These are phyloP conservation scores for Ophiobolus disseminans DNA, from an alignment of 2,329 filamentous ascomycete species.

Conservation along the genomic window DNA sequence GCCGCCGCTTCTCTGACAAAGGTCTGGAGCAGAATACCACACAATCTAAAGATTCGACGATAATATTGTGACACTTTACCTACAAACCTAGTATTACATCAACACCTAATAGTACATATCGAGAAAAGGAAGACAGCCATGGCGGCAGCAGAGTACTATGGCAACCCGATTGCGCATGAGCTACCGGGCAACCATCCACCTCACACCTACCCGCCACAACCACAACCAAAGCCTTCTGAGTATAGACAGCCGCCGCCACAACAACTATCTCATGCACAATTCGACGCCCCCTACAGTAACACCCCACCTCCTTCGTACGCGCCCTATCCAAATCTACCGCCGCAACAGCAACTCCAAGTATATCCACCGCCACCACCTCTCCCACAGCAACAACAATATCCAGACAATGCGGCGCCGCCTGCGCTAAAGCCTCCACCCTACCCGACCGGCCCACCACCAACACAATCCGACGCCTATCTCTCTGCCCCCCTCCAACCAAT, in stretches of 20 bases:
- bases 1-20: not conserved
- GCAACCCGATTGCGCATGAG: constrained; percentile 32
- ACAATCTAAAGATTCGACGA: not conserved
- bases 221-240: constrained; percentile 19
- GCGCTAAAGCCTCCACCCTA: constrained; percentile 17
- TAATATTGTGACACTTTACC: not conserved
- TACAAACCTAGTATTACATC: not conserved
- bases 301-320: constrained; percentile 31
- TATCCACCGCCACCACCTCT: constrained; percentile 23
- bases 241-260: constrained; percentile 24
- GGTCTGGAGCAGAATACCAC: not conserved
- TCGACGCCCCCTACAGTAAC: constrained; percentile 16
- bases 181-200: constrained; percentile 25
- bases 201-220: constrained; percentile 18
- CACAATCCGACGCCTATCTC: constrained; percentile 29
- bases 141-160: constrained; percentile 46
- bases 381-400: constrained; percentile 12
- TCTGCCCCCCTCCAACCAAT: constrained; percentile 33
- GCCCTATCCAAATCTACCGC: constrained; percentile 26
- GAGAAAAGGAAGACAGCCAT: constrained; percentile 22
- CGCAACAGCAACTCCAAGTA: constrained; percentile 28
- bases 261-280: constrained; percentile 13
- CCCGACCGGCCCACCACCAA: constrained; percentile 11
- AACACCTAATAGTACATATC: not conserved
- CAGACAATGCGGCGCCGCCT: constrained; percentile 10